Percentiles rank a stretch among this genome's conserved stretches.
phyloP scores from a whole-genome alignment of 2,329 filamentous ascomycete species.

The Fusarium annulatum region DNA sequence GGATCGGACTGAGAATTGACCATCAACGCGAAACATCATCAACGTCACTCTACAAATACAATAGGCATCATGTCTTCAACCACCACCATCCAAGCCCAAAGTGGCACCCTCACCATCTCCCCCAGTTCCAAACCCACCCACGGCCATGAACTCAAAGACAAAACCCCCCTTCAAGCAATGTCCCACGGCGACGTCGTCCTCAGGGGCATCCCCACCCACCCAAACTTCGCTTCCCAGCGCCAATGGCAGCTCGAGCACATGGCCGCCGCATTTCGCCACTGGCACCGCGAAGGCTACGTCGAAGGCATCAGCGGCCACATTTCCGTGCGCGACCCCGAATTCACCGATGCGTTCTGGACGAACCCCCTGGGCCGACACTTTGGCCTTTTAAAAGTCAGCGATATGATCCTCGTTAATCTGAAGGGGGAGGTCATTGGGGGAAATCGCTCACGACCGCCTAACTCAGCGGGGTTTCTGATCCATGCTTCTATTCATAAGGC shows the following conservation, averaged over 20 bases:
- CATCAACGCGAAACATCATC: fast-evolving
- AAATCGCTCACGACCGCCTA: constrained; percentile 68
- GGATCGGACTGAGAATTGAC: fast-evolving
- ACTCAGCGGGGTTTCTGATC: constrained; percentile 76
- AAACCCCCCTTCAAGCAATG: constrained; percentile 44
- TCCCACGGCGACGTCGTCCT: constrained; percentile 42
- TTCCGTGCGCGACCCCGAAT: constrained; percentile 71
- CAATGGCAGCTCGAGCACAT: constrained; percentile 65
- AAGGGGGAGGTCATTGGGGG: constrained; percentile 72
- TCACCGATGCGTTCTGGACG: constrained; percentile 71
- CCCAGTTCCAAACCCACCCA: constrained; percentile 23
- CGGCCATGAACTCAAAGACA: constrained; percentile 38
- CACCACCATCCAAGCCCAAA: background rate
- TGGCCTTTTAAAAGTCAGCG: constrained; percentile 70
- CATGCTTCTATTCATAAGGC: constrained; percentile 73
- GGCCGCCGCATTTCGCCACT: constrained; percentile 75
- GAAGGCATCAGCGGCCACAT: constrained; percentile 79
- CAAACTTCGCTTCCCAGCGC: constrained; percentile 41
- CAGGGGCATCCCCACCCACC: constrained; percentile 40
- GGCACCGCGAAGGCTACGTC: constrained; percentile 71
- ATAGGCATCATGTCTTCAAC: background rate
- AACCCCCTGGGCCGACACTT: constrained; percentile 75
- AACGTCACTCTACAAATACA: too few relatives aligned
- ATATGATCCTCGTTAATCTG: constrained; percentile 74
- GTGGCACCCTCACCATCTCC: constrained; percentile 19